Evolutionary conservation across 2,329 filamentous ascomycete species (phyloP).

Genomic region (Claviceps africana): DNA sequence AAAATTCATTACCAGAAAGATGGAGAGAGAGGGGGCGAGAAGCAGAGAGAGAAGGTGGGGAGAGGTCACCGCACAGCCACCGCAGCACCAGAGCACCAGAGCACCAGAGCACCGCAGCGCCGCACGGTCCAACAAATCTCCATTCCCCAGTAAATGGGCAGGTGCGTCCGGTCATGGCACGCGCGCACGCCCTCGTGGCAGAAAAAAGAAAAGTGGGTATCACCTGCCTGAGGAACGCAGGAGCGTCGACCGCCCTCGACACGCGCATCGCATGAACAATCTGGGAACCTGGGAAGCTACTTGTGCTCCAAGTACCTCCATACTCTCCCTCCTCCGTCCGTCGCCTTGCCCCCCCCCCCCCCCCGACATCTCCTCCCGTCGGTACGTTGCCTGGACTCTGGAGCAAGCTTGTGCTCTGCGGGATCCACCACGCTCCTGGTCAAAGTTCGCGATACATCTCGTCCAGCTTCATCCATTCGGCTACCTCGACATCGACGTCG

Average conservation of each 20-base stretch:
- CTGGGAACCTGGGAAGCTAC: conserved; percentile 19
- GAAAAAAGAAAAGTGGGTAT: conserved; percentile 20
- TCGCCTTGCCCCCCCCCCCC: conserved; percentile 12
- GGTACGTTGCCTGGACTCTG: conserved; percentile 2
- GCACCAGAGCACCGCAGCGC: too few relatives aligned
- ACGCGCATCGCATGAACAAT: conserved; percentile 3
- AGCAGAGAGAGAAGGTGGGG: too few relatives aligned
- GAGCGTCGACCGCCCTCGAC: conserved; percentile 21
- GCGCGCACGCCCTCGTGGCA: neutral
- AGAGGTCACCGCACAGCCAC: too few relatives aligned
- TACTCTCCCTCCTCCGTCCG: conserved; percentile 6
- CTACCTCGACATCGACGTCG: conserved; percentile 3
- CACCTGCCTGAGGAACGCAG: conserved; percentile 11
- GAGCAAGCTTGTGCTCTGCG: conserved; percentile 7
- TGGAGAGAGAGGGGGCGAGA: too few relatives aligned
- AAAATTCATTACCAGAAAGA: too few relatives aligned
- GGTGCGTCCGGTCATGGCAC: neutral
- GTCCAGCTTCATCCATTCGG: conserved; percentile 1
- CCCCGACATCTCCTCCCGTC: conserved; percentile 11
- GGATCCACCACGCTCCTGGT: conserved; percentile 3
- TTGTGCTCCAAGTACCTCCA: conserved; percentile 28
- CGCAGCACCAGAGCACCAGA: too few relatives aligned
- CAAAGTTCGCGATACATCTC: conserved; percentile 1
- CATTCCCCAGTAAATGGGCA: neutral
- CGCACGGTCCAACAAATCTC: too few relatives aligned